Evolutionary conservation across 2,329 filamentous ascomycete species (phyloP).

Genomic region (Hypoxylon sp.): DNA sequence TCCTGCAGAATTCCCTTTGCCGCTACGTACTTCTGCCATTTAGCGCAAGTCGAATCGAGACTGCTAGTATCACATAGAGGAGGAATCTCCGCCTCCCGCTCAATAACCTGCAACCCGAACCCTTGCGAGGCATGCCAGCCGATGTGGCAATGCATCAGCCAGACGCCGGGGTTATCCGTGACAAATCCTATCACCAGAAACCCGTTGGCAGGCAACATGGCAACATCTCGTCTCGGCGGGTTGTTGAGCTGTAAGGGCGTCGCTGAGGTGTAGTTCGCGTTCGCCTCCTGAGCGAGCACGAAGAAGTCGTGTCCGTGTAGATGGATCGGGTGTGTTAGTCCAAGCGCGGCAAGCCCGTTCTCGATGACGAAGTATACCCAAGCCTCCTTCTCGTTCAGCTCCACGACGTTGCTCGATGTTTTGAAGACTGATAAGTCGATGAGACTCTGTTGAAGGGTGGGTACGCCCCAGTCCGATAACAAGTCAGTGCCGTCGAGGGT

Average conservation of each 20-base stretch:
- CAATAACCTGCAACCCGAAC: slow-evolving; percentile 68
- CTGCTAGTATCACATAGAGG: slow-evolving; percentile 43
- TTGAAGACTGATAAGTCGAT: slow-evolving; percentile 47
- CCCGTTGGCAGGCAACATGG: slow-evolving; percentile 62
- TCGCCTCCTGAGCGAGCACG: slow-evolving; percentile 55
- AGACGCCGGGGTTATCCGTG: slow-evolving; percentile 67
- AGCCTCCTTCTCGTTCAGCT: slow-evolving; percentile 50
- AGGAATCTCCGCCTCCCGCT: slow-evolving; percentile 53
- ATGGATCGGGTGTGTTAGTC: slow-evolving; percentile 59
- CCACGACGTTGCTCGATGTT: slow-evolving; percentile 52
- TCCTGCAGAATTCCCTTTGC: slow-evolving; percentile 48
- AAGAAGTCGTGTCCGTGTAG: slow-evolving; percentile 63
- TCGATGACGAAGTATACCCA: slow-evolving; percentile 59
- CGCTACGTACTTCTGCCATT: slow-evolving; percentile 53
- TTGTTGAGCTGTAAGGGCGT: slow-evolving; percentile 58
- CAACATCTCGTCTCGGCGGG: slow-evolving; percentile 65
- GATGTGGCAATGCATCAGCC: slow-evolving; percentile 61
- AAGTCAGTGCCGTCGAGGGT: slow-evolving; percentile 65
- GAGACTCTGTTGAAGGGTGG: slow-evolving; percentile 59
- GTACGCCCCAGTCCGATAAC: slow-evolving; percentile 63
- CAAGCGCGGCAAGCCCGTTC: slow-evolving; percentile 37
- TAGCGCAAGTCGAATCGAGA: slow-evolving; percentile 52
- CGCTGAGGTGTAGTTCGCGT: slow-evolving; percentile 51
- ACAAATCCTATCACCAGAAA: slow-evolving; percentile 66
- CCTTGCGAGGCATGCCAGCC: slow-evolving; percentile 67